These are phyloP conservation scores for Calonectria crousiana DNA, from an alignment of 2,329 filamentous ascomycete genomes.

Conservation along the genomic window DNA sequence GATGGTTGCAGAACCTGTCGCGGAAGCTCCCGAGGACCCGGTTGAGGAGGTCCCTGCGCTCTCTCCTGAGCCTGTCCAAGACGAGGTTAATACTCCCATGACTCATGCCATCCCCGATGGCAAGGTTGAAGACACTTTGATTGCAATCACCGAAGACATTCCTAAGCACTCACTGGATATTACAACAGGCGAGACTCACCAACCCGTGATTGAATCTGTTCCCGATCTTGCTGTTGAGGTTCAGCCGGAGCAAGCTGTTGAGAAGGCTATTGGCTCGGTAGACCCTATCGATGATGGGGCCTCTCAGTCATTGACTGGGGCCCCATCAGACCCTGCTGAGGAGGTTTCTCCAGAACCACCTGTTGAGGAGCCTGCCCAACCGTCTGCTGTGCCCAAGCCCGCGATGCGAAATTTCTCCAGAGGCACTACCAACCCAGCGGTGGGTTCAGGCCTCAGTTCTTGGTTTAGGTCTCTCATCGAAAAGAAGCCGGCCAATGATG, in stretches of 20 bases:
- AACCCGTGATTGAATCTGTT: not conserved
- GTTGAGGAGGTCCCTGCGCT: not conserved
- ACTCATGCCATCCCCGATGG: not conserved
- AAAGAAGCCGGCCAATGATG: constrained; percentile 21
- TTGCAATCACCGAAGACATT: not conserved
- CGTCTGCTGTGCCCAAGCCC: not conserved
- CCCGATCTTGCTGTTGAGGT: not conserved
- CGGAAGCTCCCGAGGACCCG: not conserved
- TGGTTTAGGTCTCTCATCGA: not conserved
- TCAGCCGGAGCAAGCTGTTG: not conserved
- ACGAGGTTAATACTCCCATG: not conserved
- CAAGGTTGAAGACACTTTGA: not conserved
- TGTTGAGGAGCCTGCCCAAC: not conserved
- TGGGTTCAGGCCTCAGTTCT: not conserved
- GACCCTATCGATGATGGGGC: not conserved
- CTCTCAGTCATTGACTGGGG: too few relatives aligned
- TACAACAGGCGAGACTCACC: not conserved
- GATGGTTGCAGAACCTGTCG: not conserved
- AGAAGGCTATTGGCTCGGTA: not conserved
- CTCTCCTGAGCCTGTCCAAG: too few relatives aligned
- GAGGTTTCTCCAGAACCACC: not conserved
- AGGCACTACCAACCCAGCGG: not conserved
- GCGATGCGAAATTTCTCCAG: not conserved
- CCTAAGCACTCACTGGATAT: not conserved
- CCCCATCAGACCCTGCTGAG: not conserved